phyloP scores from a whole-genome alignment of 2,329 filamentous ascomycete species.

The Nothomitra cinnamomea region DNA sequence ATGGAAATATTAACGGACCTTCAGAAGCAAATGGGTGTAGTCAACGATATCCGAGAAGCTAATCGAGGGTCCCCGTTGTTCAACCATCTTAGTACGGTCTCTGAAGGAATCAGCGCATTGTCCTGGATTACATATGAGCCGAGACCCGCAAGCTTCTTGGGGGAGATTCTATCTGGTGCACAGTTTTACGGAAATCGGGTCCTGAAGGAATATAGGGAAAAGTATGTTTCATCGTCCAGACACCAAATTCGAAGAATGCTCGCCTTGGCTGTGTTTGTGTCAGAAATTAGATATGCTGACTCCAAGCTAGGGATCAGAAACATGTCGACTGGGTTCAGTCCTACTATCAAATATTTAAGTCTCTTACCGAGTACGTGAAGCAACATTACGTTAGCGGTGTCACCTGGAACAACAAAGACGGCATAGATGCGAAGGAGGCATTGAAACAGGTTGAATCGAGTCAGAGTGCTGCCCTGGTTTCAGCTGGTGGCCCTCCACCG shows the following conservation, averaged over 20 bases:
- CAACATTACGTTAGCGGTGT: conserved; percentile 65
- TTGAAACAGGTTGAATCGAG: conserved; percentile 38
- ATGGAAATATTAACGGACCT: conserved; percentile 74
- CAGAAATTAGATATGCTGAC: background rate
- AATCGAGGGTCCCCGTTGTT: conserved; percentile 62
- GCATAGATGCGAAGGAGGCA: conserved; percentile 52
- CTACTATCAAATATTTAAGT: conserved; percentile 83
- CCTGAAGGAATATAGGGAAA: conserved; percentile 76
- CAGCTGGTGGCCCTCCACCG: conserved; percentile 14
- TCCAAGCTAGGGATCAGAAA: conserved; percentile 44
- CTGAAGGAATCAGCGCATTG: conserved; percentile 76
- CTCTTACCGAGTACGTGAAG: conserved; percentile 70
- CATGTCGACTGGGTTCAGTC: conserved; percentile 80
- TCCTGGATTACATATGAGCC: conserved; percentile 78
- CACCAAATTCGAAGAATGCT: background rate
- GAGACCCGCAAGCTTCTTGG: conserved; percentile 73
- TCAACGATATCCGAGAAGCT: conserved; percentile 64
- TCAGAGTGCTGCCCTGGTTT: conserved; percentile 12
- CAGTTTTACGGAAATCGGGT: conserved; percentile 94
- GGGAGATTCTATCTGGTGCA: conserved; percentile 64
- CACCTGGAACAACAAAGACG: conserved; percentile 69
- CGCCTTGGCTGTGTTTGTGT: background rate
- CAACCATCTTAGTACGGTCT: conserved; percentile 70
- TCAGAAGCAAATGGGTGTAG: conserved; percentile 63
- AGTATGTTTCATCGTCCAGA: conserved; percentile 28